Evolutionary conservation across 2,329 filamentous ascomycete genomes (phyloP), one percentile per base, ranked within the genome.

Genomic region (Alternaria ethzedia): DNA sequence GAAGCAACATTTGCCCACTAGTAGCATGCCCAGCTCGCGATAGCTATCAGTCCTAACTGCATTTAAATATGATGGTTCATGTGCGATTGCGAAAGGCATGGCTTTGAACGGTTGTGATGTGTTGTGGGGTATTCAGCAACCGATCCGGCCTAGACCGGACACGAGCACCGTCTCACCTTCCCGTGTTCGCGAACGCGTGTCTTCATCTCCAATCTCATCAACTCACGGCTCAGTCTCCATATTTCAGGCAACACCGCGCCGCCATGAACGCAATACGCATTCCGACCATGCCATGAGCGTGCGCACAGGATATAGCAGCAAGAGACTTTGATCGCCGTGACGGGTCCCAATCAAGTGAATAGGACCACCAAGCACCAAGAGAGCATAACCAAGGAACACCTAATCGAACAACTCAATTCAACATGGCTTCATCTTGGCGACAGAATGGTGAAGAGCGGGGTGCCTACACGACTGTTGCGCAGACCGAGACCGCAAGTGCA

Each of bases 391-490:
- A 15, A 23, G 3, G n/a, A 30, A 28, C n/a, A 30, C 20, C 17
- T 21, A 4, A 55, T n/a, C 8, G 3, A 23, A 28, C 4, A 9
- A 15, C 5, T 2, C 28, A 4, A 7, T 26, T 6, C 13, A 30
- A 60, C 1, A 77, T 78, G 75, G 57, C 67, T 10, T 64, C 69
- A 43, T 52, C 66, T 57, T 74, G 75, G 72, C 65, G 63, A 6
- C 61, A 64, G 10, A 32, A 50, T 17, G 59, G 36, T 44, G 66
- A 70, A 32, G 69, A 70, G 8, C 64, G 69, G 41, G 76, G 75
- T 36, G 70, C 70, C 20, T 79, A 79, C 45, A 72, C 75, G 5
- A 72, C 74, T 9, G 62, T 79, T 26, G 75, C 76, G 26, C 77
- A 79, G 56, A 70, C 67, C 4, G 76, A 79, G 32, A 71, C 73